A percentile compares a stretch with the other conserved stretches of the same genome.
phyloP scores from a whole-genome alignment of 2,329 filamentous ascomycete genomes.

The Sclerotinia trifoliorum region DNA sequence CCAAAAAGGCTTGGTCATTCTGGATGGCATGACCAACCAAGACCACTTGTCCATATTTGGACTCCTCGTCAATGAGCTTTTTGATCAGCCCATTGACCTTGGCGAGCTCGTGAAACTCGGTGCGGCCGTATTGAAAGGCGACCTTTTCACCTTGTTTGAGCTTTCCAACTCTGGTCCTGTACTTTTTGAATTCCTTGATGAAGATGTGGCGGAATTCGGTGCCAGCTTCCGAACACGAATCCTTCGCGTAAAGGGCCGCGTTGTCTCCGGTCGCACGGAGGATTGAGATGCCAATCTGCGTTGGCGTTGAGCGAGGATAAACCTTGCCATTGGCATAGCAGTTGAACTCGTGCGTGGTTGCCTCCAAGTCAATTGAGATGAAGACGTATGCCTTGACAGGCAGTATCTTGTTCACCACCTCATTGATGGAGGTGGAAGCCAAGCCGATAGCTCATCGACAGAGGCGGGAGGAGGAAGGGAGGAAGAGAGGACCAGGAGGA shows the following conservation, averaged over 20 bases:
- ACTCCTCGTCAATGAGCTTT: not conserved
- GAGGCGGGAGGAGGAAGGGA: not conserved
- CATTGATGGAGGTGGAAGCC: not conserved
- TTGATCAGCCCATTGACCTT: not conserved
- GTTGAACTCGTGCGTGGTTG: not conserved
- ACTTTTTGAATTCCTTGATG: not conserved
- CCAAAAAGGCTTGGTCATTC: not conserved
- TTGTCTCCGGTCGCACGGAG: not conserved
- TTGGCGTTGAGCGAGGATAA: not conserved
- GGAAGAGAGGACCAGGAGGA: not conserved
- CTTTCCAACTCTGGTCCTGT: not conserved
- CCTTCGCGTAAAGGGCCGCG: not conserved
- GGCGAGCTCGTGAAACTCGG: not conserved
- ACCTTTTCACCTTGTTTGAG: not conserved
- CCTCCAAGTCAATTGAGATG: conserved; percentile 12
- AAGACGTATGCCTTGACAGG: not conserved
- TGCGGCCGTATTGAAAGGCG: not conserved
- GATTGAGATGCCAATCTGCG: conserved; percentile 2
- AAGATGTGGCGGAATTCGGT: not conserved
- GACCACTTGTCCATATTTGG: not conserved
- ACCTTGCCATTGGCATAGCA: not conserved
- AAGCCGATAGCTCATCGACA: not conserved
- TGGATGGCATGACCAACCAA: conserved; percentile 13
- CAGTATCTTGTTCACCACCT: not conserved
- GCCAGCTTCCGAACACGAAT: not conserved